A percentile compares a stretch with the other conserved stretches of the same genome.
Evolutionary conservation across 2,329 filamentous ascomycete genomes (phyloP).

Genomic region (Penicillium sp.): DNA sequence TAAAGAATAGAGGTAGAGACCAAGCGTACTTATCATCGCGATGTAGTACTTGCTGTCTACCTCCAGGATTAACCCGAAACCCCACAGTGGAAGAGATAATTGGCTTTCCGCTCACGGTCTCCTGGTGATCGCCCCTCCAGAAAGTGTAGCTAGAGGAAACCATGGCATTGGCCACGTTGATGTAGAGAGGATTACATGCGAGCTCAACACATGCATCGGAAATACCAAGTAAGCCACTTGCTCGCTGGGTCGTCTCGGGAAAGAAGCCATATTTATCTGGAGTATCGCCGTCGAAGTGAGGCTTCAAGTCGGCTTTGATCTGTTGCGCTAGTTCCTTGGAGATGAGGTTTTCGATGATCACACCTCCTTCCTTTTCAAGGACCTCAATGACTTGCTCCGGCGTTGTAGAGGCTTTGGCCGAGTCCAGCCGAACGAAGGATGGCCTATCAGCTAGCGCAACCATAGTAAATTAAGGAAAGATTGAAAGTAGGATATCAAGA

Average conservation of each 20-base stretch:
- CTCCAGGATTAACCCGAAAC: conserved; percentile 44
- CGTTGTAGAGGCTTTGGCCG: conserved; percentile 3
- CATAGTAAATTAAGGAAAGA: neutral
- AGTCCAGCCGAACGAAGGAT: conserved; percentile 9
- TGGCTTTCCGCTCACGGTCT: conserved; percentile 41
- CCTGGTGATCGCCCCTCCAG: conserved; percentile 40
- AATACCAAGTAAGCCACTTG: conserved; percentile 43
- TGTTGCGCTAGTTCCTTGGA: conserved; percentile 35
- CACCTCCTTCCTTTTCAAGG: conserved; percentile 16
- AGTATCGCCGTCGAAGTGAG: conserved; percentile 42
- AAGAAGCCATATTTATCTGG: conserved; percentile 47
- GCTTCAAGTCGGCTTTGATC: conserved; percentile 44
- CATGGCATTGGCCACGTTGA: conserved; percentile 39
- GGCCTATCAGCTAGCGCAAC: neutral
- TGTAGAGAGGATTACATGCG: conserved; percentile 40
- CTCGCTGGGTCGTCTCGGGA: conserved; percentile 45
- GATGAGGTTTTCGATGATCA: conserved; percentile 41
- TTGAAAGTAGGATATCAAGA: neutral
- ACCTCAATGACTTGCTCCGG: conserved; percentile 7
- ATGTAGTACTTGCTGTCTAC: conserved; percentile 45
- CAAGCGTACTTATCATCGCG: conserved; percentile 39
- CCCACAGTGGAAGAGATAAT: conserved; percentile 43
- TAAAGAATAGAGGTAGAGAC: neutral
- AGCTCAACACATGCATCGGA: conserved; percentile 47
- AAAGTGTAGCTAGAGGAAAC: conserved; percentile 43